Evolutionary conservation across 2,329 filamentous ascomycete species (phyloP).

Genomic region (Helminthosporium solani): DNA sequence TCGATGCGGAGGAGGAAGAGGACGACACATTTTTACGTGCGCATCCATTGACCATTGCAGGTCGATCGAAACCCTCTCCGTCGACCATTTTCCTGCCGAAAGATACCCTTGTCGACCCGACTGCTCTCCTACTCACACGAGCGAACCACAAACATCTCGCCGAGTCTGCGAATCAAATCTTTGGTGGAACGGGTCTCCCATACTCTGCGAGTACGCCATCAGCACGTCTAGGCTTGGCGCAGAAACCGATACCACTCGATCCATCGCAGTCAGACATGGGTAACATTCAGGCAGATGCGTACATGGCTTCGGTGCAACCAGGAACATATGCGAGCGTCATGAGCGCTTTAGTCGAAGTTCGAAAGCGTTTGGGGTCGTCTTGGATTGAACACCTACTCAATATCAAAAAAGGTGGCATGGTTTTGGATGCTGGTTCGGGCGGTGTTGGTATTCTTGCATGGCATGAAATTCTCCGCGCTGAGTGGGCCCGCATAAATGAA

Average conservation of each 20-base stretch:
- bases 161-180: conserved; percentile 68
- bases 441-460: conserved; percentile 74
- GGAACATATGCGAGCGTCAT: conserved; percentile 68
- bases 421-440: conserved; percentile 73
- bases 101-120: conserved; percentile 67
- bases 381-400: conserved; percentile 71
- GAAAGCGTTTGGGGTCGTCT: conserved; percentile 67
- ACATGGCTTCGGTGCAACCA: conserved; percentile 68
- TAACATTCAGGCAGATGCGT: conserved; percentile 73
- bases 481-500: conserved; percentile 70
- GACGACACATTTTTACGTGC: conserved; percentile 55
- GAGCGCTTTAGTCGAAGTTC: conserved; percentile 69
- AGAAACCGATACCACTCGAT: conserved; percentile 65
- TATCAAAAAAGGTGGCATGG: conserved; percentile 59
- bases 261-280: conserved; percentile 67
- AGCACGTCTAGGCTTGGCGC: conserved; percentile 55
- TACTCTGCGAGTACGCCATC: conserved; percentile 69
- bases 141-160: conserved; percentile 71
- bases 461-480: conserved; percentile 74
- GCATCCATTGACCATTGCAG: conserved; percentile 72
- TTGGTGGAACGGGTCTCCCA: conserved; percentile 76
- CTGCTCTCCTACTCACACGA: conserved; percentile 65
- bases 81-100: conserved; percentile 74
- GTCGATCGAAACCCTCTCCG: conserved; percentile 72
- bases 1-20: conserved; percentile 30